These are phyloP conservation scores for Yarrowia osloensis DNA, from an alignment of 805 yeast species.

Conservation along the genomic window DNA sequence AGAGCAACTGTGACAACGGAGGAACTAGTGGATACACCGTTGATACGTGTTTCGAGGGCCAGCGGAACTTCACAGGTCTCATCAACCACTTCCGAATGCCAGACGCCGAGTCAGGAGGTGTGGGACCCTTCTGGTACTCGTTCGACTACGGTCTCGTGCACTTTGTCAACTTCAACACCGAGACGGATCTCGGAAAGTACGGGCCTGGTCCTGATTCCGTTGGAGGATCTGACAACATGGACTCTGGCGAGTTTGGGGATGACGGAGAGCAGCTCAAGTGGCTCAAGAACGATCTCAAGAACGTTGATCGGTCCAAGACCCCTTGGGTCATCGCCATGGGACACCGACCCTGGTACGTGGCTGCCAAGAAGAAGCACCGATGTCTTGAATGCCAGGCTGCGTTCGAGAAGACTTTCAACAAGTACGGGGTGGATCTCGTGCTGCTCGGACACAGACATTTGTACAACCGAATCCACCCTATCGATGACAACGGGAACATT, in stretches of 20 bases:
- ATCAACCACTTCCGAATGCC: constrained; percentile 42
- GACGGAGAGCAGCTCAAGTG: constrained; percentile 39
- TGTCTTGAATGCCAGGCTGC: constrained; percentile 36
- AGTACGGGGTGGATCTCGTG: constrained; percentile 38
- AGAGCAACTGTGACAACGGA: constrained; percentile 36
- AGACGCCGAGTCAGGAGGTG: constrained; percentile 37
- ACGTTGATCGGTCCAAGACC: constrained; percentile 39
- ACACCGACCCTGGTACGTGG: constrained; percentile 43
- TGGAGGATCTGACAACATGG: constrained; percentile 16
- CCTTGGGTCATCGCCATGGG: constrained; percentile 40
- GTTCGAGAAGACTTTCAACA: constrained; percentile 36
- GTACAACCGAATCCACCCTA: constrained; percentile 38
- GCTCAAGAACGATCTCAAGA: constrained; percentile 39
- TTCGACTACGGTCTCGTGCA: constrained; percentile 42
- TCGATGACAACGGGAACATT: constrained; percentile 34
- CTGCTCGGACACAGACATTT: constrained; percentile 38
- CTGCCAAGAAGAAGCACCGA: constrained; percentile 33
- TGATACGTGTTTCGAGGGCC: constrained; percentile 36
- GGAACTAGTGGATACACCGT: constrained; percentile 30
- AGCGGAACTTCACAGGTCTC: constrained; percentile 40
- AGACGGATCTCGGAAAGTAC: constrained; percentile 40
- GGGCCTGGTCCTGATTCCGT: constrained; percentile 34
- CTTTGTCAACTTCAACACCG: constrained; percentile 40
- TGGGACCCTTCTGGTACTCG: constrained; percentile 42
- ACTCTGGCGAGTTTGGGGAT: constrained; percentile 31